Evolutionary conservation across 2,329 filamentous ascomycete species (phyloP), one percentile per base, ranked within the genome.

Genomic region (Fusarium mangiferae): DNA sequence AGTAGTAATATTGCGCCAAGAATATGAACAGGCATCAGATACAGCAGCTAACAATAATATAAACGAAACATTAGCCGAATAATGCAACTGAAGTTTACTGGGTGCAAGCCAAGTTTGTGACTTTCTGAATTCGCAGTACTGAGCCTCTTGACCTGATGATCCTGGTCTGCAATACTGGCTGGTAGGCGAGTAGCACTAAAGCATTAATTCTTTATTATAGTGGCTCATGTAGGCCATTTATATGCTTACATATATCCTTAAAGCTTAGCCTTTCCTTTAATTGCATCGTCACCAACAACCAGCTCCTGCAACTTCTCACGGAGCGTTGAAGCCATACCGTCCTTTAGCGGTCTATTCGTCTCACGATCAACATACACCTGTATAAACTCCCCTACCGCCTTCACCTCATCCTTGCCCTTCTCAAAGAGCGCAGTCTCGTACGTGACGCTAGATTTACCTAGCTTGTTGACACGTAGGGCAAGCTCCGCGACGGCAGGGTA

Each of bases 391-490:
- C 95, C 95, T 2, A 98, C 94, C 17, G 94, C 94, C 80, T 93
- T 83, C 15, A 96, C 94, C 26, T 88, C 85, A 3, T 94, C 90
- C 6, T 91, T 84, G 0, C 92, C 94, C 68, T 89, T 87, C 80
- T 94, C 91, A 78, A 98, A 98, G 3, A 98, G 87, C 1, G 91
- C 96, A 66, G 97, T 90, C 80, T 98, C 96, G 79, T 98, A 98
- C 18, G 91, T 93, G 14, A 97, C 95, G 78, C 94, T 98, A 33
- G 93, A 94, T 75, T 90, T 93, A 8, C 95, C 95, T 13, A 98
- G 87, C 82, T 92, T 95, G 75, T 92, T 93, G 41, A 98, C 94
- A 18, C 95, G 89, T 48, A 98, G 83, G 3, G 91, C 94, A 9
- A 98, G 87, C 76, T 98, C 94, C 1, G 97, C 89, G 7, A 95